These are phyloP conservation scores for Cydonia oblonga DNA, from an alignment of 331 rosid species.

Conservation along the genomic window DNA sequence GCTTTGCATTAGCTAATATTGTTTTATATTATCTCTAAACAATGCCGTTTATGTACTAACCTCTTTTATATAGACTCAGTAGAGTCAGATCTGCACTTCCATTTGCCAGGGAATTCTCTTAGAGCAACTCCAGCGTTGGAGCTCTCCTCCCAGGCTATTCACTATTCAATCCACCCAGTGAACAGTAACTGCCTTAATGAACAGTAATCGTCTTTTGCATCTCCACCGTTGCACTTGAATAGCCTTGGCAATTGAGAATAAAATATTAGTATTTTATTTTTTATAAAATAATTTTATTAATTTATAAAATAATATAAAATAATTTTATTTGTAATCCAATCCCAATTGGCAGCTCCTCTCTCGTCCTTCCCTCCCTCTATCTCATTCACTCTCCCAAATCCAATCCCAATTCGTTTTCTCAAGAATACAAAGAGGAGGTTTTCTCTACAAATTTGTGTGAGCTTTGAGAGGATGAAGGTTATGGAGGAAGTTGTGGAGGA, in stretches of 20 bases:
- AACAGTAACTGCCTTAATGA: too few species aligned
- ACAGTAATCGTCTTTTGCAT: too few species aligned
- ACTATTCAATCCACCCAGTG: too few species aligned
- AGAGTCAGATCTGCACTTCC: conserved; percentile 4
- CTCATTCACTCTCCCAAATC: conserved; percentile 5
- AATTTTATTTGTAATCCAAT: too few species aligned
- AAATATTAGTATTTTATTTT: too few species aligned
- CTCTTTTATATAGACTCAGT: too few species aligned
- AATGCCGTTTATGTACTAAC: background rate
- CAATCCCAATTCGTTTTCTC: conserved; percentile 14
- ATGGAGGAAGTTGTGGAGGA: conserved; percentile 46
- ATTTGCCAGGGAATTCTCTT: background rate
- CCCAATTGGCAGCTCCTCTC: conserved; percentile 22
- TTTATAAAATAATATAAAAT: too few species aligned
- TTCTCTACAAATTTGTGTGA: background rate
- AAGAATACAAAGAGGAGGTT: background rate
- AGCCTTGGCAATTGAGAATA: too few species aligned
- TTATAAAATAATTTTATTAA: too few species aligned
- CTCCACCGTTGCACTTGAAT: too few species aligned
- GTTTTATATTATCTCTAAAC: background rate
- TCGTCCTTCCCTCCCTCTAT: background rate
- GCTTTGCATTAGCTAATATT: background rate
- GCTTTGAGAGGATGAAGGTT: conserved; percentile 41
- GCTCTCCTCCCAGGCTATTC: too few species aligned
- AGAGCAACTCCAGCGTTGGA: too few species aligned